These are phyloP conservation scores for Metschnikowia chrysomelidarum DNA, from an alignment of 805 yeast species.

Conservation along the genomic window DNA sequence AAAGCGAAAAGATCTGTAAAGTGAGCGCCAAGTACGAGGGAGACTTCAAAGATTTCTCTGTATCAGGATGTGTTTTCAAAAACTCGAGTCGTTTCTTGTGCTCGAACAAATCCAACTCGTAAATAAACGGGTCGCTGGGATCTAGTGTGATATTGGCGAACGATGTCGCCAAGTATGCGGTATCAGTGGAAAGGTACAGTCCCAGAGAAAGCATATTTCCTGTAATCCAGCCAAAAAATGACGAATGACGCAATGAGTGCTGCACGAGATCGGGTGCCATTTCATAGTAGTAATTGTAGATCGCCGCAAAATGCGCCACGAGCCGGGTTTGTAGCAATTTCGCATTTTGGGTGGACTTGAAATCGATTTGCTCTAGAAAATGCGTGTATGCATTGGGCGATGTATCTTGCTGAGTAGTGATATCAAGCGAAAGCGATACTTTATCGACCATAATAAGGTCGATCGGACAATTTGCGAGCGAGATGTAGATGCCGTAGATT, in stretches of 20 bases:
- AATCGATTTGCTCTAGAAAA: slow-evolving; percentile 17
- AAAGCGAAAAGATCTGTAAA: slow-evolving; percentile 10
- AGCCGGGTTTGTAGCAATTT: slow-evolving; percentile 16
- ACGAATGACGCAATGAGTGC: slow-evolving; percentile 12
- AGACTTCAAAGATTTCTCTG: slow-evolving; percentile 4
- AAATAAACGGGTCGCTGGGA: slow-evolving; percentile 18
- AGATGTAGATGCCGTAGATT: slow-evolving; percentile 24
- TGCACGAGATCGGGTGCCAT: slow-evolving; percentile 17
- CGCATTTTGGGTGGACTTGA: slow-evolving; percentile 7
- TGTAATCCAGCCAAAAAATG: slow-evolving; percentile 20
- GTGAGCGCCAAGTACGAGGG: slow-evolving; percentile 16
- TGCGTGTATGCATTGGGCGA: slow-evolving; percentile 24
- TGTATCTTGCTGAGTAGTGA: slow-evolving; percentile 23
- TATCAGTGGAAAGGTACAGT: slow-evolving; percentile 18
- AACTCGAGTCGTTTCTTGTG: slow-evolving; percentile 10
- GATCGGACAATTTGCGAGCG: slow-evolving; percentile 26
- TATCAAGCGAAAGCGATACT: slow-evolving; percentile 26
- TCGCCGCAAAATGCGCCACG: slow-evolving; percentile 25
- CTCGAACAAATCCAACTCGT: slow-evolving; percentile 19
- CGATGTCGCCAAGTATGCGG: slow-evolving; percentile 18
- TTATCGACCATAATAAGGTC: slow-evolving; percentile 21
- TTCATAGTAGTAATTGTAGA: slow-evolving; percentile 23
- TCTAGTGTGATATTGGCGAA: slow-evolving; percentile 14
- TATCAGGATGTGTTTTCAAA: slow-evolving; percentile 1
- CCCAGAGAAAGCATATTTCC: slow-evolving; percentile 15